Evolutionary conservation across 306 rosid genomes (phyloP).

Genomic region (Styphnolobium japonicum): DNA sequence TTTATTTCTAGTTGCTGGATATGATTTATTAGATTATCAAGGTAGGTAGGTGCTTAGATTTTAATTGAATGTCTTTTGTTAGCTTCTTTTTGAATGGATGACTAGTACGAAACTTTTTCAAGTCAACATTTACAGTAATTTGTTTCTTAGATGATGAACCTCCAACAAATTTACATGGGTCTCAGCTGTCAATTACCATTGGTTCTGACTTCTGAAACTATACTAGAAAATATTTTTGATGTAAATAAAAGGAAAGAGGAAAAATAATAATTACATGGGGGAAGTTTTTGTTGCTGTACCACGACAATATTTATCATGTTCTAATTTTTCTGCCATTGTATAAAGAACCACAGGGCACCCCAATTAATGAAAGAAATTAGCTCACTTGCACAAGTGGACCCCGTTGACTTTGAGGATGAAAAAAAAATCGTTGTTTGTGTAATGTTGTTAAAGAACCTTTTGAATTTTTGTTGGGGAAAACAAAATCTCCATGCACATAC

Average conservation of each 20-base stretch:
- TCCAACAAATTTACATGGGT: background rate
- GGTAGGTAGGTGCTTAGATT: background rate
- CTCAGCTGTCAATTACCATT: background rate
- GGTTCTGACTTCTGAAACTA: background rate
- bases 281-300: background rate
- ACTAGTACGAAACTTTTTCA: background rate
- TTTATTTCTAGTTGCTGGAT: no score
- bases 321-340: background rate
- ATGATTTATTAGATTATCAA: no score
- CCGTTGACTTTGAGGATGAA: background rate
- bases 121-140: background rate
- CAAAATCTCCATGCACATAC: no score
- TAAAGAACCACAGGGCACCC: slow-evolving; percentile 12
- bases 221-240: background rate
- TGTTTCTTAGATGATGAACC: background rate
- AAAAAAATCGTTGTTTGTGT: background rate
- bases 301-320: background rate
- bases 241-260: background rate
- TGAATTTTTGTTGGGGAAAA: background rate
- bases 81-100: background rate
- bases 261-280: background rate
- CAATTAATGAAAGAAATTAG: background rate
- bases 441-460: slow-evolving; percentile 23
- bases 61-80: background rate
- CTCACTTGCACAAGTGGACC: background rate